These are phyloP conservation scores for Peterozyma xylosa DNA, from an alignment of 805 yeast genomes.

Conservation along the genomic window DNA sequence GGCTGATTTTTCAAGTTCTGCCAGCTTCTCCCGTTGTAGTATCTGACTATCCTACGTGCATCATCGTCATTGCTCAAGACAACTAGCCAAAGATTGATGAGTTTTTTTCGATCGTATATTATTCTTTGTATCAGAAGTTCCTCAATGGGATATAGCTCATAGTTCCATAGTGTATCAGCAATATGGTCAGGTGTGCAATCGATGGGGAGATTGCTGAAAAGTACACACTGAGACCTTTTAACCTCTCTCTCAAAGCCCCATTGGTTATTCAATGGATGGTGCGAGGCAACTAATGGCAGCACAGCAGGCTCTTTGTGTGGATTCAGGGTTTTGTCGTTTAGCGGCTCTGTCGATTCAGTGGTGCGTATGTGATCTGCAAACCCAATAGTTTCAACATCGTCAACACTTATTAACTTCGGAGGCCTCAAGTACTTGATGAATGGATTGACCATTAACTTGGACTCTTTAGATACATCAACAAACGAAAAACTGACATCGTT, in stretches of 20 bases:
- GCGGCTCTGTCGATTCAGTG: no score
- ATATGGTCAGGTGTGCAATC: slow-evolving; percentile 30
- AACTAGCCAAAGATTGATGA: slow-evolving; percentile 24
- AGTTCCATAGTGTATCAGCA: slow-evolving; percentile 37
- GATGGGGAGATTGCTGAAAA: slow-evolving; percentile 40
- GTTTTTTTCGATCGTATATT: slow-evolving; percentile 6
- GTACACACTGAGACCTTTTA: slow-evolving; percentile 24
- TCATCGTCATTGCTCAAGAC: slow-evolving; percentile 36
- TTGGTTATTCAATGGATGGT: slow-evolving; percentile 2
- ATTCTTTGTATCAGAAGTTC: slow-evolving; percentile 10
- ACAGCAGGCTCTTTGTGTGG: no score
- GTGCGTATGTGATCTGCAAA: no score
- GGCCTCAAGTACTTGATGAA: slow-evolving; percentile 13
- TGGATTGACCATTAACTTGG: slow-evolving; percentile 14
- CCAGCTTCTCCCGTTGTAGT: slow-evolving; percentile 39
- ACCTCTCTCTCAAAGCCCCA: slow-evolving; percentile 4
- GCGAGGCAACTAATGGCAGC: background rate
- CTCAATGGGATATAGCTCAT: slow-evolving; percentile 27
- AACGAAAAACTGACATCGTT: slow-evolving; percentile 36
- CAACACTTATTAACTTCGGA: slow-evolving; percentile 3
- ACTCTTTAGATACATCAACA: slow-evolving; percentile 22
- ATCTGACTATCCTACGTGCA: slow-evolving; percentile 43
- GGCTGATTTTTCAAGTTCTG: slow-evolving; percentile 20
- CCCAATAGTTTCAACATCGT: background rate
- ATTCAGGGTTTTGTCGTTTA: no score